These are phyloP conservation scores for Saccharomyces cerevisiae DNA, from an alignment of 805 yeast species.

Conservation along the genomic window DNA sequence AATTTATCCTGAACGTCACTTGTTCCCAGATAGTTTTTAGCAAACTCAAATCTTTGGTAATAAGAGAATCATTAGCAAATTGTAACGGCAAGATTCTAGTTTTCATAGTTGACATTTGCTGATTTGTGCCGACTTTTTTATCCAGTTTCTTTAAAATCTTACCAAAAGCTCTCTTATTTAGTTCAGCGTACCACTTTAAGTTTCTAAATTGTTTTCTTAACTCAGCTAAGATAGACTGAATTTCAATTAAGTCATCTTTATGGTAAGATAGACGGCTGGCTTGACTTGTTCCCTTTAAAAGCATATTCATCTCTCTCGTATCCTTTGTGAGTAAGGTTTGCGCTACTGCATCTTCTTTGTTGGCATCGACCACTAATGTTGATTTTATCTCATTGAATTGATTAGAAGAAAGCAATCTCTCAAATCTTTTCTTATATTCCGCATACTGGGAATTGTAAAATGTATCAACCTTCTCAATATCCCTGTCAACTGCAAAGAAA, in stretches of 20 bases:
- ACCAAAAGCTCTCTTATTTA: slow-evolving; percentile 80
- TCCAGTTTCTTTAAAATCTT: slow-evolving; percentile 87
- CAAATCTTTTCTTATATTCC: slow-evolving; percentile 67
- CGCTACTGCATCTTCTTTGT: neutral
- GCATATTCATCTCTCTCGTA: neutral
- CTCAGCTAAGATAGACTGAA: slow-evolving; percentile 62
- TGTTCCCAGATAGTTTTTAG: slow-evolving; percentile 32
- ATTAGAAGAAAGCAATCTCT: slow-evolving; percentile 36
- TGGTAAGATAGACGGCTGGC: slow-evolving; percentile 8
- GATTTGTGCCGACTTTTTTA: slow-evolving; percentile 61
- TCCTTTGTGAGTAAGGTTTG: neutral
- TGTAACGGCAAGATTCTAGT: slow-evolving; percentile 67
- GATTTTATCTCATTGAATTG: slow-evolving; percentile 14
- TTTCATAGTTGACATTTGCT: slow-evolving; percentile 48
- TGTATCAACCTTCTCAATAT: slow-evolving; percentile 71
- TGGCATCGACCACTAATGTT: neutral
- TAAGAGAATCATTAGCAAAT: slow-evolving; percentile 64
- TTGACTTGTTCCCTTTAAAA: neutral
- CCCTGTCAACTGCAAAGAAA: slow-evolving; percentile 70
- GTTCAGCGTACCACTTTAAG: slow-evolving; percentile 88
- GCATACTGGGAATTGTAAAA: slow-evolving; percentile 65
- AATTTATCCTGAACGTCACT: neutral
- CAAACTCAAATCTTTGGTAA: slow-evolving; percentile 43
- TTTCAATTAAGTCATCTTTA: slow-evolving; percentile 48
- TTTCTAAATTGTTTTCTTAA: slow-evolving; percentile 68